Conservation (phyloP, 495 filamentous ascomycete genomes). For the Aspergillus kassunensis region DNA sequence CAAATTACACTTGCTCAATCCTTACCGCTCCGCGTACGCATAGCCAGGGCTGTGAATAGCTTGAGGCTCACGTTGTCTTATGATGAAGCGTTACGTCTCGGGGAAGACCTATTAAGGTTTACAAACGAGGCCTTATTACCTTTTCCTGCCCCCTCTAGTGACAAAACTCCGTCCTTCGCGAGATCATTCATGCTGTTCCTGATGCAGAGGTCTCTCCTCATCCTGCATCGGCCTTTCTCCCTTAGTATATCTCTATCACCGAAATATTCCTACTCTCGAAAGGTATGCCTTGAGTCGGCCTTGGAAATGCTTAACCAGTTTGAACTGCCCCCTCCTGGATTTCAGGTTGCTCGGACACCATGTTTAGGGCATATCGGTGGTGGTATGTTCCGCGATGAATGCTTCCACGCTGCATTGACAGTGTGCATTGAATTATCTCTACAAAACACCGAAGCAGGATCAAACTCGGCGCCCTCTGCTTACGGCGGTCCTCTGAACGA, state of each 20-base stretch:
- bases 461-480: background rate
- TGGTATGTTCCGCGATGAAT: slow-evolving; percentile 39
- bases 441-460: slow-evolving; percentile 25
- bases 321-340: slow-evolving; percentile 21
- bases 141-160: slow-evolving; percentile 21
- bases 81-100: slow-evolving; percentile 45
- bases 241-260: slow-evolving; percentile 45
- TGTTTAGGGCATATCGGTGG: slow-evolving; percentile 33
- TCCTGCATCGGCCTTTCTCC: slow-evolving; percentile 52
- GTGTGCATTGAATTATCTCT: slow-evolving; percentile 37
- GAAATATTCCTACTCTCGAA: slow-evolving; percentile 54
- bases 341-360: slow-evolving; percentile 15
- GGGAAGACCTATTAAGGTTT: slow-evolving; percentile 34
- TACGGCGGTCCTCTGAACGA: slow-evolving; percentile 27
- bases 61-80: slow-evolving; percentile 47
- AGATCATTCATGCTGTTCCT: slow-evolving; percentile 38
- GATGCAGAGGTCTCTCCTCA: slow-evolving; percentile 49
- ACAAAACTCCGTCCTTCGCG: slow-evolving; percentile 31
- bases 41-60: slow-evolving; percentile 46
- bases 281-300: slow-evolving; percentile 48
- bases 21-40: slow-evolving; percentile 45
- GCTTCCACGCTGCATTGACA: slow-evolving; percentile 35
- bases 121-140: slow-evolving; percentile 27
- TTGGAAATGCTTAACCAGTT: slow-evolving; percentile 47
- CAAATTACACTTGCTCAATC: slow-evolving; percentile 48